Base-by-base conservation (phyloP, 2,329 filamentous ascomycete species). In the Basipetospora chlamydospora region DNA sequence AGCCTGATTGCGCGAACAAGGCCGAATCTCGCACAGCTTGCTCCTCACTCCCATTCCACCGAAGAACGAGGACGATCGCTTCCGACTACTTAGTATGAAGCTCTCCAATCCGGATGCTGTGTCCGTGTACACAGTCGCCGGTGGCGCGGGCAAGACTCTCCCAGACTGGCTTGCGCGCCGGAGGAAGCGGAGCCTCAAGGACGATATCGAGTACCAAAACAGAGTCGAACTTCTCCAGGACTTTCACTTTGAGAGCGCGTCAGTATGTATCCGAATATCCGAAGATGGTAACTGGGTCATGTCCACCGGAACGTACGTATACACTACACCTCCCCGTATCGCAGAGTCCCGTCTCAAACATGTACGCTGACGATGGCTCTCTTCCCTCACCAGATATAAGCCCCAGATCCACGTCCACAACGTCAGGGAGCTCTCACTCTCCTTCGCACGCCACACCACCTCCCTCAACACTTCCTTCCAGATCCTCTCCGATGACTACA, bases 211-310 rank as follows among this genome's bases (percentile, higher is more conserved):
- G 53, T 96, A 88, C 59, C 80, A 87, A 44, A 94, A 86, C 56
- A 80, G 90, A 45, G 79, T 98, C 47, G 90, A 98, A 58, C 67
- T 98, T 39, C 70, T 98, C 26, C 90, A 98, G 51, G 90, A 98
- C 53, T 98, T 98, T 56, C 87, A 92, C 52, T 96, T 98, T 50
- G 87, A 95, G 50, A 87, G 94, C 59, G 88, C 92, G 28, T 94
- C 86, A 53, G 75, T 79, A 46, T 95, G 88, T 22, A 75, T 98
- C 43, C 74, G 85, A 34, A 74, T 90, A 43, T 94, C 84, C 48
- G 87, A 94, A 40, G 90, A 98, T 71, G 88, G 88, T 33, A 80
- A 96, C 53, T 98, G 90, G 87, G 76, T 90, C 28, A 90, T 95
- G 83, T 92, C 83, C 50, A 92, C 87, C 36, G 86, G 85, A 63